Evolutionary conservation across 2,329 filamentous ascomycete genomes (phyloP).

Genomic region (Arachnomyces sp.): DNA sequence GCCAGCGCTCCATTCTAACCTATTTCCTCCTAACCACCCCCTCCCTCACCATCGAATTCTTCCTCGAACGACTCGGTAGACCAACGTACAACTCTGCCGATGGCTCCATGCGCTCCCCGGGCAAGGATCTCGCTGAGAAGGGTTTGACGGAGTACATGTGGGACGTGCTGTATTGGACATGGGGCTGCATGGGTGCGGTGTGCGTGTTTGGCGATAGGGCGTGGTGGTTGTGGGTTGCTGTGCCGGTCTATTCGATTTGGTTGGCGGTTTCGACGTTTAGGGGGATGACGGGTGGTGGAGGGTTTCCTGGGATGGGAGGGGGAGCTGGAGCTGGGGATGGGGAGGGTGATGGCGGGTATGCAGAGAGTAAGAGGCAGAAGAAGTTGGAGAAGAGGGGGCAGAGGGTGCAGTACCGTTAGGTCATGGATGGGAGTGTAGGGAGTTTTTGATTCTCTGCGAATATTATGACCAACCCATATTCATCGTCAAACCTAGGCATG

Average conservation of each 20-base stretch:
- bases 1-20: slow-evolving; percentile 52
- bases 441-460: too few species aligned
- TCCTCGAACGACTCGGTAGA: slow-evolving; percentile 75
- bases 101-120: slow-evolving; percentile 61
- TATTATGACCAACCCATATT: too few species aligned
- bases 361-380: slow-evolving; percentile 44
- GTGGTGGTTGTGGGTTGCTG: slow-evolving; percentile 54
- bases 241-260: slow-evolving; percentile 42
- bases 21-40: slow-evolving; percentile 69
- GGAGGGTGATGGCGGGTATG: slow-evolving; percentile 16
- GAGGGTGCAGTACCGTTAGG: slow-evolving; percentile 30
- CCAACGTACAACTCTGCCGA: slow-evolving; percentile 61
- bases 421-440: not conserved
- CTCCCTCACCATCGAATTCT: slow-evolving; percentile 69
- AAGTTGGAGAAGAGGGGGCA: slow-evolving; percentile 46
- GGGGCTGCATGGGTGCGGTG: slow-evolving; percentile 64
- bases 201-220: slow-evolving; percentile 72
- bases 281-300: slow-evolving; percentile 36
- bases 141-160: slow-evolving; percentile 98
- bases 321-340: slow-evolving; percentile 31
- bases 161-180: slow-evolving; percentile 92
- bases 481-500: not conserved
- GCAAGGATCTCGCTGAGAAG: slow-evolving; percentile 78
- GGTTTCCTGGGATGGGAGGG: slow-evolving; percentile 19
- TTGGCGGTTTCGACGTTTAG: slow-evolving; percentile 38